phyloP scores from a whole-genome alignment of 75 land plant species.

The Cunninghamia lanceolata region DNA sequence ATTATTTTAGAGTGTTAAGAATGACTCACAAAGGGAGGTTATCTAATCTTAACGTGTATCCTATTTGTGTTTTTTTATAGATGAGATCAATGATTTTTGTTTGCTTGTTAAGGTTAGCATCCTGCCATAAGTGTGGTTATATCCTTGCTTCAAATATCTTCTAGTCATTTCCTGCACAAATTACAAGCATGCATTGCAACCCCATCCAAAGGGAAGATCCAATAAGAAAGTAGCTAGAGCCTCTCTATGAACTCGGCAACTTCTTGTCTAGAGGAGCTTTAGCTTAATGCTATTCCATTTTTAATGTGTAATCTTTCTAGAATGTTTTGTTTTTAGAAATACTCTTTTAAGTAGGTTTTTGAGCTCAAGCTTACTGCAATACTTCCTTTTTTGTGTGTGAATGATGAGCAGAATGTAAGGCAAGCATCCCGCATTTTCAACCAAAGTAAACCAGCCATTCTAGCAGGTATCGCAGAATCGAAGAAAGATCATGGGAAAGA shows the following conservation, averaged over 20 bases:
- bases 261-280: background rate
- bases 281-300: background rate
- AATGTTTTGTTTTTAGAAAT: background rate
- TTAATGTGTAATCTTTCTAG: background rate
- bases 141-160: background rate
- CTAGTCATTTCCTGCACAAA: background rate
- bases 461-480: slow-evolving; percentile 73
- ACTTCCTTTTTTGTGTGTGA: background rate
- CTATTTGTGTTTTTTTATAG: background rate
- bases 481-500: slow-evolving; percentile 81
- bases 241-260: background rate
- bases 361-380: background rate
- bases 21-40: background rate
- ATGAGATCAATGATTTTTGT: background rate
- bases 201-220: background rate
- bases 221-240: background rate
- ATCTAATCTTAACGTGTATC: too few relatives aligned
- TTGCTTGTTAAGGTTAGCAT: background rate
- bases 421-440: slow-evolving; percentile 89
- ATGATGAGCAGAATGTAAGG: slow-evolving; percentile 56
- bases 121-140: background rate
- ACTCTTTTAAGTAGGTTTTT: background rate
- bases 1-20: background rate
- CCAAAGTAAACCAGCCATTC: slow-evolving; percentile 63
- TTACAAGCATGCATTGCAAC: background rate